A percentile compares a stretch with the other conserved stretches of the same genome.
These are phyloP conservation scores for Aurinia saxatilis DNA, from an alignment of 345 rosid species.

Conservation along the genomic window DNA sequence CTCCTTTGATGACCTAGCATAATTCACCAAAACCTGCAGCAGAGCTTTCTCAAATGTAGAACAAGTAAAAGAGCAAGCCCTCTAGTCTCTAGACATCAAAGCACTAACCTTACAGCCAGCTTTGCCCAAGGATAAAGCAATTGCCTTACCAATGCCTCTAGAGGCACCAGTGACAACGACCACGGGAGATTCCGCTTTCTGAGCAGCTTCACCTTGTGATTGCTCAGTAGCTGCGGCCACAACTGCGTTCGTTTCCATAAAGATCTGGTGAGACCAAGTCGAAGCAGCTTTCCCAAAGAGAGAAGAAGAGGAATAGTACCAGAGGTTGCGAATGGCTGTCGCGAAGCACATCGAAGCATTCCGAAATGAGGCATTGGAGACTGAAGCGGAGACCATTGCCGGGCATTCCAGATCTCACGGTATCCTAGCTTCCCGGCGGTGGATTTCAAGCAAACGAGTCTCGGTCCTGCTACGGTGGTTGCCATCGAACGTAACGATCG, in stretches of 20 bases:
- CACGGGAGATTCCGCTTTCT: conserved; percentile 68
- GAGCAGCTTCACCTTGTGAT: no score
- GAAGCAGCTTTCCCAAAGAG: conserved; percentile 67
- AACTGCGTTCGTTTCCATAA: no score
- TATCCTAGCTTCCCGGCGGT: conserved; percentile 31
- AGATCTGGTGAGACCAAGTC: no score
- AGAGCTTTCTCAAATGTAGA: no score
- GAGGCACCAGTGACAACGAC: conserved; percentile 96
- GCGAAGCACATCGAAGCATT: conserved; percentile 38
- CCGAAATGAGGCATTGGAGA: conserved; percentile 29
- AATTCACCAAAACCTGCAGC: conserved; percentile 84
- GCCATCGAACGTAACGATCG: conserved; percentile 34
- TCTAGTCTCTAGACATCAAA: no score
- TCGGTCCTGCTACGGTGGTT: conserved; percentile 50
- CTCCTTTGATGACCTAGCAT: conserved; percentile 88
- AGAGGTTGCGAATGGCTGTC: conserved; percentile 37
- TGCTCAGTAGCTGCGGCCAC: no score
- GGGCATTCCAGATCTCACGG: conserved; percentile 34
- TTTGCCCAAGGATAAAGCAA: conserved; percentile 90
- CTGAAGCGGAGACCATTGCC: conserved; percentile 45
- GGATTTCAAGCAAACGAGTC: conserved; percentile 41
- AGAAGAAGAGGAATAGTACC: no score
- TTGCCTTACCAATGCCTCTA: conserved; percentile 91
- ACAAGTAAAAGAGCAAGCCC: no score
- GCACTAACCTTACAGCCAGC: conserved; percentile 78